phyloP scores from a whole-genome alignment of 441 rosid genomes.

The Erodium chrysanthum region DNA sequence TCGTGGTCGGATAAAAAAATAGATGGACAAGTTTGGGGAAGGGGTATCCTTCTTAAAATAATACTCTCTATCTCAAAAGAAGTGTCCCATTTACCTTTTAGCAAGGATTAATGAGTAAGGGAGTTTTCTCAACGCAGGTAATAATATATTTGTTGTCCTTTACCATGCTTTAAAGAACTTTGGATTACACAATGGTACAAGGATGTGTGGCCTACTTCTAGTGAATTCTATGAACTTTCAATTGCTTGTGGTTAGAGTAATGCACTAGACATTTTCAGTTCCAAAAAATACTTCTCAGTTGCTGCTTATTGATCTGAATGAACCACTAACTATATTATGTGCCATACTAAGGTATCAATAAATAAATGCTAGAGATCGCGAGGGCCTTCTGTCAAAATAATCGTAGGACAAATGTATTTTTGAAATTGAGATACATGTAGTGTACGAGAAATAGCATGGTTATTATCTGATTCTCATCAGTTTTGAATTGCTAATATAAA shows the following conservation, averaged over 20 bases:
- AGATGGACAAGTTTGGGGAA: too few species aligned
- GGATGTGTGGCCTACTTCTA: neutral
- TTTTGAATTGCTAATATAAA: neutral
- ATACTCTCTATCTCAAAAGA: too few species aligned
- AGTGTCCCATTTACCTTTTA: too few species aligned
- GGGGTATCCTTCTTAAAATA: neutral
- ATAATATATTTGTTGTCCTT: neutral
- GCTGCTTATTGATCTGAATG: neutral
- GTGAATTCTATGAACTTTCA: neutral
- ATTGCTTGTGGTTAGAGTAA: neutral
- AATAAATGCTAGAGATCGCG: neutral
- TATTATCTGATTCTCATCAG: neutral
- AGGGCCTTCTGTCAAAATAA: neutral
- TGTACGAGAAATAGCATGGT: neutral
- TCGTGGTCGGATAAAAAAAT: too few species aligned
- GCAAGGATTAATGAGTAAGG: too few species aligned
- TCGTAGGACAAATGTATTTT: neutral
- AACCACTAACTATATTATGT: neutral
- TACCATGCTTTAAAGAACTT: constrained; percentile 1
- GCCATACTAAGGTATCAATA: neutral
- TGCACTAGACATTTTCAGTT: neutral
- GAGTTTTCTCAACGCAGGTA: neutral
- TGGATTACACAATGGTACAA: neutral
- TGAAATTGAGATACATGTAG: neutral
- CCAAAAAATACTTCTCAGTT: neutral